phyloP scores from a whole-genome alignment of 768 basidiomycete species.

The Tricholoma bakamatsutake region DNA sequence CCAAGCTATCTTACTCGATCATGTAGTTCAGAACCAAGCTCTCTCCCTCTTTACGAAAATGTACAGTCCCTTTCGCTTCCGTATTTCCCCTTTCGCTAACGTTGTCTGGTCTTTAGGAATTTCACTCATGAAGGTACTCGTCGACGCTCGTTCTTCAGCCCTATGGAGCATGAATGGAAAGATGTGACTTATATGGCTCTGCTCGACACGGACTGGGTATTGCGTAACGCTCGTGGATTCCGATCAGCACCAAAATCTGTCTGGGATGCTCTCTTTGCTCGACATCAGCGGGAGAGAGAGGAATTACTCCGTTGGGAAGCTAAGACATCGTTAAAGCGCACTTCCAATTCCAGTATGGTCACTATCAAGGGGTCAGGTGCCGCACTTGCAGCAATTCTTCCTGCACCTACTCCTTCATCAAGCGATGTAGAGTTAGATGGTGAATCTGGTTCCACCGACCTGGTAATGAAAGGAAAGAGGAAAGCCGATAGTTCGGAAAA shows the following conservation, averaged over 20 bases:
- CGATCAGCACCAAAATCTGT: constrained; percentile 32
- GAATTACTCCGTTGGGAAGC: constrained; percentile 50
- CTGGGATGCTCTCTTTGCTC: constrained; percentile 59
- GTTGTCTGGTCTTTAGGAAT: constrained; percentile 29
- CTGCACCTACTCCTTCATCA: neutral
- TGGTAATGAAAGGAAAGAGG: neutral
- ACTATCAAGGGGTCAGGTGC: neutral
- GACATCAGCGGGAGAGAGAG: constrained; percentile 54
- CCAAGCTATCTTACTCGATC: constrained; percentile 45
- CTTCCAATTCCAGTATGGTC: constrained; percentile 1
- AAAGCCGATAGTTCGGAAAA: neutral
- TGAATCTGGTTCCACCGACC: neutral
- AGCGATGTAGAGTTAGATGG: neutral
- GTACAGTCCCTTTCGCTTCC: constrained; percentile 14
- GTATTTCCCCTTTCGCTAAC: neutral
- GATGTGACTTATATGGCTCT: constrained; percentile 57
- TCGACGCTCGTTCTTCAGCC: constrained; percentile 46
- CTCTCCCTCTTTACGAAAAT: constrained; percentile 43
- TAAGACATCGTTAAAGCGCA: neutral
- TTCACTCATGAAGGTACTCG: constrained; percentile 62
- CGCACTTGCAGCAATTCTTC: neutral
- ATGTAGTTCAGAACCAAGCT: constrained; percentile 35
- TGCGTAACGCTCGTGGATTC: constrained; percentile 21
- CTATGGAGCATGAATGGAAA: constrained; percentile 42
- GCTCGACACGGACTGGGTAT: constrained; percentile 55